A percentile compares a stretch with the other conserved stretches of the same genome.
phyloP scores from a whole-genome alignment of 208 protist species.

The Porcisia deanei region DNA sequence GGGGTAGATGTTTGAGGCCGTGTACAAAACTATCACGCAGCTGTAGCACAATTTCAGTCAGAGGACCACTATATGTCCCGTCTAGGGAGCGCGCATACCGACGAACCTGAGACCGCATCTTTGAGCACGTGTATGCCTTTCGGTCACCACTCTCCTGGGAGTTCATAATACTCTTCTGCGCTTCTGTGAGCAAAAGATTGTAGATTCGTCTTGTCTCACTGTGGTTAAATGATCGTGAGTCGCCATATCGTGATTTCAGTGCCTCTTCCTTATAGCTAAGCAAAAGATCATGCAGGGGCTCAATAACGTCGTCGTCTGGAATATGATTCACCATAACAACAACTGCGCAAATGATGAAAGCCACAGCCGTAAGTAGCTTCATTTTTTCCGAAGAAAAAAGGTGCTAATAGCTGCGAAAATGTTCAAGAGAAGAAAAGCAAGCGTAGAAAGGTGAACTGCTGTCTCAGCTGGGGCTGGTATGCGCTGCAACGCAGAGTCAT shows the following conservation, averaged over 20 bases:
- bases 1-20: slow-evolving; percentile 43
- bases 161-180: slow-evolving; percentile 20
- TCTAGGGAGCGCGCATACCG: slow-evolving; percentile 62
- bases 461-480: not conserved
- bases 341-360: slow-evolving; percentile 2
- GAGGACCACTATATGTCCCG: slow-evolving; percentile 29
- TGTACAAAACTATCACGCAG: slow-evolving; percentile 65
- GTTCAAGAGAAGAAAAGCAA: not conserved
- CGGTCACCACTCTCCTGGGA: slow-evolving; percentile 12
- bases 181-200: slow-evolving; percentile 38
- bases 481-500: not conserved
- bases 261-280: slow-evolving; percentile 13
- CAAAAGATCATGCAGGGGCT: slow-evolving; percentile 16
- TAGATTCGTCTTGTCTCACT: slow-evolving; percentile 45
- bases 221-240: slow-evolving; percentile 43
- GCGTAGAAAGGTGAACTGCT: not conserved
- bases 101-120: slow-evolving; percentile 40
- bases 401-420: not conserved
- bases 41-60: slow-evolving; percentile 51
- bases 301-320: slow-evolving; percentile 24
- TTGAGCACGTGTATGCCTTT: slow-evolving; percentile 41
- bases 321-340: slow-evolving; percentile 11
- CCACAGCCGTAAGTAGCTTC: slow-evolving; percentile 3
- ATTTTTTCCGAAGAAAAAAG: not conserved
- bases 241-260: slow-evolving; percentile 38